Evolutionary conservation across 768 basidiomycete species (phyloP).

Genomic region (Termitomyces sp.): DNA sequence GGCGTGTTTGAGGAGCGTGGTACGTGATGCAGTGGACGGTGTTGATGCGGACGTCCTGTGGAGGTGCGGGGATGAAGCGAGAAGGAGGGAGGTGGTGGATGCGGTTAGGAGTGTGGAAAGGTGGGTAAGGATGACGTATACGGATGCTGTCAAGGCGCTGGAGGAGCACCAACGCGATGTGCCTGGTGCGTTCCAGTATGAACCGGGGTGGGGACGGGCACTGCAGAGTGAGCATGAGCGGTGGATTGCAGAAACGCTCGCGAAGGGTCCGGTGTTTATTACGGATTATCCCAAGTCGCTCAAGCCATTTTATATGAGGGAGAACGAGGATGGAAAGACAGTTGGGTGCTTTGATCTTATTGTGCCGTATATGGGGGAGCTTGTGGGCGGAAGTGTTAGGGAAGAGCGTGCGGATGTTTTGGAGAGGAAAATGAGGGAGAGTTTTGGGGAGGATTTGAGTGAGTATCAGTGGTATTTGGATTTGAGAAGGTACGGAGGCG

Average conservation of each 20-base stretch:
- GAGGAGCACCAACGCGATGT: conserved; percentile 25
- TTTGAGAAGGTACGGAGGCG: conserved; percentile 76
- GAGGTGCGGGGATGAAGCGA: conserved; percentile 31
- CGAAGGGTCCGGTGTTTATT: conserved; percentile 81
- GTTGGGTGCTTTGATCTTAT: conserved; percentile 97
- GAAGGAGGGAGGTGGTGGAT: conserved; percentile 27
- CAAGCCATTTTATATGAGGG: conserved; percentile 98
- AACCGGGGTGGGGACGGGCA: conserved; percentile 60
- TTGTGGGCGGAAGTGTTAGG: conserved; percentile 87
- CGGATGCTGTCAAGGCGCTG: conserved; percentile 64
- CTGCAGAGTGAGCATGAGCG: conserved; percentile 92
- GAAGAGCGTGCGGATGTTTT: conserved; percentile 65
- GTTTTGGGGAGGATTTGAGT: conserved; percentile 36
- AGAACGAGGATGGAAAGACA: conserved; percentile 45
- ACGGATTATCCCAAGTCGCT: conserved; percentile 77
- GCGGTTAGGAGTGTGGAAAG: conserved; percentile 27
- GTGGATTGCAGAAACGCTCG: conserved; percentile 71
- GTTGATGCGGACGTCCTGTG: conserved; percentile 32
- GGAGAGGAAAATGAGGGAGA: conserved; percentile 38
- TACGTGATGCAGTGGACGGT: conserved; percentile 14
- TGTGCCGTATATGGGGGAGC: conserved; percentile 82
- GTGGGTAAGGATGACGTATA: conserved; percentile 79
- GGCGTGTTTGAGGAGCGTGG: conserved; percentile 24
- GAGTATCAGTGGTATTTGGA: conserved; percentile 74
- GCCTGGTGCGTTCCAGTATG: conserved; percentile 43